Conservation (phyloP, 768 basidiomycete genomes). For the Kondoa subrosea region DNA sequence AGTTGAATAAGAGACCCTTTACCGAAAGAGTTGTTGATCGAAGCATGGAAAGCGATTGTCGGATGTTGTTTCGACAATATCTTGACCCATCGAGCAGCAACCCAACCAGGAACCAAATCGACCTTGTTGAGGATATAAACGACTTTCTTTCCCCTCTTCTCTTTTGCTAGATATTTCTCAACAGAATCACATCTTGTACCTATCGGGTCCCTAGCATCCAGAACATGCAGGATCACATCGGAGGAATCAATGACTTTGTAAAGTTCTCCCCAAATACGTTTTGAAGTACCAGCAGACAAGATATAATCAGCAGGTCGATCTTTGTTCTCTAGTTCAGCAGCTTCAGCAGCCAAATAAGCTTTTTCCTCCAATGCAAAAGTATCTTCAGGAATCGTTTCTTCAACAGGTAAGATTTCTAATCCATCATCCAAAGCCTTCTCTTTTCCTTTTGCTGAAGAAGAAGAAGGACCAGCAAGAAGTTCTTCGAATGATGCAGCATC, state of each 20-base stretch:
- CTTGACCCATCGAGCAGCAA: conserved; percentile 90
- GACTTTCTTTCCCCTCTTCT: conserved; percentile 93
- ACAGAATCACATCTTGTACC: conserved; percentile 91
- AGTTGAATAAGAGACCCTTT: conserved; percentile 96
- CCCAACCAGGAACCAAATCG: conserved; percentile 96
- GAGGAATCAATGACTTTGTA: conserved; percentile 99
- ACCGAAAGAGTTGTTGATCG: conserved; percentile 96
- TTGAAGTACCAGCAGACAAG: conserved; percentile 84
- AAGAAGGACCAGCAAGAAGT: conserved; percentile 37
- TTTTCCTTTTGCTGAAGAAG: not conserved
- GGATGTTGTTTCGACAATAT: conserved; percentile 86
- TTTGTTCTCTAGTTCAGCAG: conserved; percentile 15
- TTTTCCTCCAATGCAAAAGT: conserved; percentile 4
- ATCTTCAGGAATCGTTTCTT: conserved; percentile 4
- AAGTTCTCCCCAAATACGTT: conserved; percentile 89
- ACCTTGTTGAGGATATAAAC: conserved; percentile 96
- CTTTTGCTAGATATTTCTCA: conserved; percentile 79
- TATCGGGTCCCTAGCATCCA: conserved; percentile 87
- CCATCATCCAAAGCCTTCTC: conserved; percentile 9
- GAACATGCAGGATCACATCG: conserved; percentile 82
- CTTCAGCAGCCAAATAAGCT: not conserved
- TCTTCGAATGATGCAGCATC: conserved; percentile 88
- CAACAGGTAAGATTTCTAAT: not conserved
- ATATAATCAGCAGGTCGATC: conserved; percentile 27
- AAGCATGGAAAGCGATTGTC: conserved; percentile 95